Percentiles rank a stretch among this genome's conserved stretches.
phyloP scores from a whole-genome alignment of 768 basidiomycete genomes.

The Panaeolus cyanescens region DNA sequence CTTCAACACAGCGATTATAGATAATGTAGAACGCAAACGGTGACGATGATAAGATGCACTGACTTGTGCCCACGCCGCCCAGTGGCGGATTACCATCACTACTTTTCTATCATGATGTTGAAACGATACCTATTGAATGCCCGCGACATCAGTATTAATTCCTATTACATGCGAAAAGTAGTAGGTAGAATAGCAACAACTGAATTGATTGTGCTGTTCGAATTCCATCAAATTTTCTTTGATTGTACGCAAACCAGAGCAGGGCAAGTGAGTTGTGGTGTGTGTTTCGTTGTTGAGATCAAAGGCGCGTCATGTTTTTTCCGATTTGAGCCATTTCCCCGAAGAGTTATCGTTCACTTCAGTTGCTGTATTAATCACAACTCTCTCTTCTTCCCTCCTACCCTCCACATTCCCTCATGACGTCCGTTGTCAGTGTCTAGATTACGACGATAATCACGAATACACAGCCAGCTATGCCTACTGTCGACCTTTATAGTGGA shows the following conservation, averaged over 20 bases:
- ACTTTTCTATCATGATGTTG: too few relatives aligned
- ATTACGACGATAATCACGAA: slow-evolving; percentile 12
- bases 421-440: slow-evolving; percentile 1
- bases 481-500: slow-evolving; percentile 60
- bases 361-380: not conserved
- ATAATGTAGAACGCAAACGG: too few relatives aligned
- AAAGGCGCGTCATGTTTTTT: not conserved
- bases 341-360: not conserved
- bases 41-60: too few relatives aligned
- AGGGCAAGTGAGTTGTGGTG: not conserved
- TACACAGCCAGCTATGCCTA: slow-evolving; percentile 52
- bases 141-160: too few relatives aligned
- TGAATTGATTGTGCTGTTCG: not conserved
- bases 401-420: not conserved
- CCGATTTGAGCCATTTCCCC: not conserved
- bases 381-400: not conserved
- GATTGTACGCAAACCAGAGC: not conserved
- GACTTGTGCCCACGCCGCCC: too few relatives aligned
- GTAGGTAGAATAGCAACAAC: not conserved
- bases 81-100: too few relatives aligned
- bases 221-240: not conserved
- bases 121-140: too few relatives aligned
- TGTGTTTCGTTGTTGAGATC: not conserved
- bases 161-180: too few relatives aligned
- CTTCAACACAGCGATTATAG: too few relatives aligned